These are phyloP conservation scores for Achaetomiella virescens DNA, from an alignment of 495 filamentous ascomycete species.

Conservation along the genomic window DNA sequence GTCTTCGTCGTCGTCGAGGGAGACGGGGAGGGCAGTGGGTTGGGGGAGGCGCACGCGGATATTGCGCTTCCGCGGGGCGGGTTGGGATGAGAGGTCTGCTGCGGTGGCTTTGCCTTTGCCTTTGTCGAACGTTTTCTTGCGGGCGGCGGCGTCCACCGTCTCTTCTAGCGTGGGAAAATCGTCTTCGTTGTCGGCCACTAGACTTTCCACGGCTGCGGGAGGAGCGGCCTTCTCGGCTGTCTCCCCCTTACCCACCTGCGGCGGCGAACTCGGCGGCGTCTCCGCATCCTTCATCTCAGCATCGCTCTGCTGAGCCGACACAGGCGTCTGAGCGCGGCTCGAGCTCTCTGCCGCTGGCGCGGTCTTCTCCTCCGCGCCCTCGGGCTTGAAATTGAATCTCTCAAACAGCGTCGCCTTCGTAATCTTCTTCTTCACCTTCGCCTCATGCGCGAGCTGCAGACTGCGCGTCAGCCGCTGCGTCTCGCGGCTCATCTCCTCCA, in stretches of 20 bases:
- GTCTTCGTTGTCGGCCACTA: slow-evolving; percentile 20
- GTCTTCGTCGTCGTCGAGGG: slow-evolving; percentile 36
- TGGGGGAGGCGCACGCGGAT: slow-evolving; percentile 39
- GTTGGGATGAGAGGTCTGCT: slow-evolving; percentile 16
- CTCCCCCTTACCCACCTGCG: slow-evolving; percentile 18
- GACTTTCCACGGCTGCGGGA: neutral
- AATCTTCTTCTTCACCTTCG: slow-evolving; percentile 86
- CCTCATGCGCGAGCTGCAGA: slow-evolving; percentile 86
- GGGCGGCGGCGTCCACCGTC: slow-evolving; percentile 14
- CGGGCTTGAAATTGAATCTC: slow-evolving; percentile 63
- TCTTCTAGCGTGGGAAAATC: slow-evolving; percentile 34
- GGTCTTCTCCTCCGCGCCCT: slow-evolving; percentile 28
- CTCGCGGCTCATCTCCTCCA: slow-evolving; percentile 92
- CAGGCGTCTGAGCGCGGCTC: slow-evolving; percentile 35
- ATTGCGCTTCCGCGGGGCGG: slow-evolving; percentile 28
- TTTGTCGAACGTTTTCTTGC: slow-evolving; percentile 39
- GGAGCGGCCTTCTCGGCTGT: slow-evolving; percentile 1
- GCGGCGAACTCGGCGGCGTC: slow-evolving; percentile 51
- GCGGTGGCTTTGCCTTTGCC: slow-evolving; percentile 48
- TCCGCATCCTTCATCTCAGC: slow-evolving; percentile 38
- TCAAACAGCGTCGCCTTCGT: slow-evolving; percentile 78
- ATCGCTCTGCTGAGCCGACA: slow-evolving; percentile 37
- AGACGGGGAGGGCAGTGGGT: slow-evolving; percentile 25
- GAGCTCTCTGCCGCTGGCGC: slow-evolving; percentile 28
- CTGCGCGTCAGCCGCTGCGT: slow-evolving; percentile 86